These are phyloP conservation scores for Sambucus nigra DNA, from an alignment of 129 eudicot genomes.

Conservation along the genomic window DNA sequence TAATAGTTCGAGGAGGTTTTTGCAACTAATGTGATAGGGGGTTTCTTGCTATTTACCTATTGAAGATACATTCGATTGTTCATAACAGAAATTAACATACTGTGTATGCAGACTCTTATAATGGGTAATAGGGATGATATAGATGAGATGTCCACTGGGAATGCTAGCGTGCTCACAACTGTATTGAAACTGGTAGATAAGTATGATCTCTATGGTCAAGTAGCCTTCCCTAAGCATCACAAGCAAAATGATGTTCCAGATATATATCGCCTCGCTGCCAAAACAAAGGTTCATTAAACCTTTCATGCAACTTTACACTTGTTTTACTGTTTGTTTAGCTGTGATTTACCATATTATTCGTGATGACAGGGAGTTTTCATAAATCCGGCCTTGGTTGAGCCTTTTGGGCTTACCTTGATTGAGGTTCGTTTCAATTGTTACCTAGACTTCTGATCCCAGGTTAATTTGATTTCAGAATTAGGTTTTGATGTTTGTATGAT, in stretches of 20 bases:
- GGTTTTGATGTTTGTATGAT: not conserved
- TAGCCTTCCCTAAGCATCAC: conserved; percentile 93
- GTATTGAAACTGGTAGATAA: conserved; percentile 71
- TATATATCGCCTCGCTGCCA: conserved; percentile 77
- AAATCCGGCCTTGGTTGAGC: conserved; percentile 91
- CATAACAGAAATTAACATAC: too few species aligned
- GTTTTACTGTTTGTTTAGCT: conserved; percentile 7
- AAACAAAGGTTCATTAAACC: conserved; percentile 48
- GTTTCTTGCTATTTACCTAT: too few species aligned
- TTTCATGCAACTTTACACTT: not conserved
- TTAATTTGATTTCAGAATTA: conserved; percentile 1
- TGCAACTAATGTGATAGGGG: too few species aligned
- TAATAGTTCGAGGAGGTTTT: too few species aligned
- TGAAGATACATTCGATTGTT: too few species aligned
- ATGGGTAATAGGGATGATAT: conserved; percentile 96
- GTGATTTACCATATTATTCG: conserved; percentile 2
- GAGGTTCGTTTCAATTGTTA: conserved; percentile 44
- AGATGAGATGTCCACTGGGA: conserved; percentile 76
- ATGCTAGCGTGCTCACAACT: conserved; percentile 66
- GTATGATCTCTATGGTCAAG: conserved; percentile 88
- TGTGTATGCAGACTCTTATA: conserved; percentile 54
- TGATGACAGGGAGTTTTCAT: conserved; percentile 76
- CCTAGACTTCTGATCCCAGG: not conserved
- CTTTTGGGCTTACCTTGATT: conserved; percentile 86
- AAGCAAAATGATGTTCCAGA: conserved; percentile 91